These are phyloP conservation scores for Gleditsia sinensis DNA, from an alignment of 306 rosid species.

Conservation along the genomic window DNA sequence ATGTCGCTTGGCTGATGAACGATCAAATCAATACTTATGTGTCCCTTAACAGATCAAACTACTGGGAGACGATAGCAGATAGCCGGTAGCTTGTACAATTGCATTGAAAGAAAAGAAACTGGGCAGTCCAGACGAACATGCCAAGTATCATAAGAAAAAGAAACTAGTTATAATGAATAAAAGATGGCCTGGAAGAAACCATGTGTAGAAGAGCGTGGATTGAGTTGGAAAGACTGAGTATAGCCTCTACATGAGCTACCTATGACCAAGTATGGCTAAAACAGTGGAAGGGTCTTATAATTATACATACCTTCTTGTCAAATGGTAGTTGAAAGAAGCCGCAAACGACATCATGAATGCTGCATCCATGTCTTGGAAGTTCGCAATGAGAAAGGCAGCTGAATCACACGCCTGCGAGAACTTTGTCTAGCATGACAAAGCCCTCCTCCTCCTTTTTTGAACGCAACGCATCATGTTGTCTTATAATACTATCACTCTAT, in stretches of 20 bases:
- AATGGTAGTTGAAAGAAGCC: constrained; percentile 19
- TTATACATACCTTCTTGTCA: constrained; percentile 7
- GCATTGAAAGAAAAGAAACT: constrained; percentile 13
- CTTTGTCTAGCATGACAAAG: constrained; percentile 43
- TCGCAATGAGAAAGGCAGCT: constrained; percentile 33
- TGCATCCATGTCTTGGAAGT: neutral
- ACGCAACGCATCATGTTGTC: constrained; percentile 35
- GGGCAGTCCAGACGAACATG: neutral
- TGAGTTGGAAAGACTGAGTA: constrained; percentile 4
- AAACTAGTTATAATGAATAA: neutral
- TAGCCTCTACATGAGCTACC: too few relatives aligned
- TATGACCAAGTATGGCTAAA: neutral
- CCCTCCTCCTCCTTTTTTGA: constrained; percentile 17
- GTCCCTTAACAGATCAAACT: too few relatives aligned
- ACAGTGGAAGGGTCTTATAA: constrained; percentile 11
- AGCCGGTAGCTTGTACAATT: neutral
- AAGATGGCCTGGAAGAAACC: constrained; percentile 10
- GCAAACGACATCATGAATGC: constrained; percentile 4
- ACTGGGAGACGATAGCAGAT: too few relatives aligned
- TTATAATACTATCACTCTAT: constrained; percentile 39
- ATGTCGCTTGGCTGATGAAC: constrained; percentile 34
- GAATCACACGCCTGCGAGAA: constrained; percentile 46
- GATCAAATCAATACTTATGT: too few relatives aligned
- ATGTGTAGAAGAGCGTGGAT: neutral
- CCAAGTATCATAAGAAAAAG: neutral